Evolutionary conservation across 768 basidiomycete genomes (phyloP).

Genomic region (Strobilomyces echinocephalus): DNA sequence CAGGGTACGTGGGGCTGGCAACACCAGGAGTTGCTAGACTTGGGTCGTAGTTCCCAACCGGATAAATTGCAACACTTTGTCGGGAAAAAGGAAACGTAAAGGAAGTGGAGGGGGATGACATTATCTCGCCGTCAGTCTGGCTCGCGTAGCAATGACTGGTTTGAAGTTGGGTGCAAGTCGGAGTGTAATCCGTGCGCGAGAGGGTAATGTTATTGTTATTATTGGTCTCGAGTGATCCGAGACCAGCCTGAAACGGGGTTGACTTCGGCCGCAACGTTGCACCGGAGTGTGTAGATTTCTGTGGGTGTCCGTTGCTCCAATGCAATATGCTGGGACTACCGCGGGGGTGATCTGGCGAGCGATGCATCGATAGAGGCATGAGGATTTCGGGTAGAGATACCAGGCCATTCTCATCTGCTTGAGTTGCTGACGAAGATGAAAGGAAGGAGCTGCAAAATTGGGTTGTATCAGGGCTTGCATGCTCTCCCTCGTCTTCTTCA

Average conservation of each 20-base stretch:
- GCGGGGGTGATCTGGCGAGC: not conserved
- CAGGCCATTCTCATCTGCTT: not conserved
- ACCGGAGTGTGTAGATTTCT: not conserved
- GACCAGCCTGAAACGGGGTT: not conserved
- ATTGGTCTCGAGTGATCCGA: not conserved
- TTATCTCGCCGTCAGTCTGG: not conserved
- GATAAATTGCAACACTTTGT: not conserved
- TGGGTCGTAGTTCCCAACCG: conserved; percentile 3
- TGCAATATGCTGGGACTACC: not conserved
- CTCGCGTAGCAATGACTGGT: not conserved
- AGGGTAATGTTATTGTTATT: not conserved
- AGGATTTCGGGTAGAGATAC: not conserved
- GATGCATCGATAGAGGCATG: not conserved
- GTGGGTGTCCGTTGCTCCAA: not conserved
- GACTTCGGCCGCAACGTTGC: not conserved
- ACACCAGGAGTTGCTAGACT: not conserved
- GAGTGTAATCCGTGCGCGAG: conserved; percentile 1
- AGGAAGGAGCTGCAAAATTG: conserved; percentile 5
- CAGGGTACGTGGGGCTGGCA: not conserved
- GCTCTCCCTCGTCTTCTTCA: conserved; percentile 20
- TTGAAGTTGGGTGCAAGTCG: not conserved
- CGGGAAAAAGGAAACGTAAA: not conserved
- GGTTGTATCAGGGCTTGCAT: conserved; percentile 12
- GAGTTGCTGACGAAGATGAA: conserved; percentile 10
- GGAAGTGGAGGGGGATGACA: not conserved